Evolutionary conservation across 2,329 filamentous ascomycete species (phyloP), one percentile per base, ranked within the genome.

Genomic region (Herpomyces periplanetae): DNA sequence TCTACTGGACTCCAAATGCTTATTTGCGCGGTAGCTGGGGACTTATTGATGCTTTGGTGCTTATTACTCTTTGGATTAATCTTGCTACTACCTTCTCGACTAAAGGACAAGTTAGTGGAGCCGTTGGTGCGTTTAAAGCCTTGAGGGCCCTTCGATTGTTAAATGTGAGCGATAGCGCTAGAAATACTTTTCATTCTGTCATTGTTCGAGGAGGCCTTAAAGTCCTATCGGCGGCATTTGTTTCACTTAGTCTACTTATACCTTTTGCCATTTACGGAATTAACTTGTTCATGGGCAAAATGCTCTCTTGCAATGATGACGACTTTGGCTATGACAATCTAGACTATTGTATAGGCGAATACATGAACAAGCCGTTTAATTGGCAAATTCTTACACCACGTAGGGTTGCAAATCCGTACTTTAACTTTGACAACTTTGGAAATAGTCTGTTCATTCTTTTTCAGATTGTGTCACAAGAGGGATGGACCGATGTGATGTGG

Each of bases 391-490:
- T 88, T 5, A 62, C 71, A 2, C 80, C 80, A 4, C 56, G 80
- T 21, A 55, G 62, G 17, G 69, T 62, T 5, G 40, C 52, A 2
- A 91, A 96, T 30, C 56, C 61, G 0, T 85, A 56, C 33, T 91
- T 63, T 39, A 63, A 63, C 35, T 96, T 96, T 33, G 80, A 96
- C 36, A 64, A 84, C 33, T 96, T 96, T 31, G 66, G 63, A n/a
- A 54, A 66, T 20, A 64, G 75, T 0, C 47, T 96, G 13, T 91
- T 91, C 42, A 84, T 85, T 25, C 63, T 96, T 23, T 96, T 88
- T 42, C 73, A 91, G 36, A 88, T 96, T 38, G 75, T 91, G 16
- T 91, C 75, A 20, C 80, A 96, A 37, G 84, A 96, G 45, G 80
- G 80, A 13, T 96, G 84, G 80, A 59, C 60, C 5, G 71, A 87